phyloP scores from a whole-genome alignment of 805 yeast genomes.

The Wickerhamomyces pijperi region DNA sequence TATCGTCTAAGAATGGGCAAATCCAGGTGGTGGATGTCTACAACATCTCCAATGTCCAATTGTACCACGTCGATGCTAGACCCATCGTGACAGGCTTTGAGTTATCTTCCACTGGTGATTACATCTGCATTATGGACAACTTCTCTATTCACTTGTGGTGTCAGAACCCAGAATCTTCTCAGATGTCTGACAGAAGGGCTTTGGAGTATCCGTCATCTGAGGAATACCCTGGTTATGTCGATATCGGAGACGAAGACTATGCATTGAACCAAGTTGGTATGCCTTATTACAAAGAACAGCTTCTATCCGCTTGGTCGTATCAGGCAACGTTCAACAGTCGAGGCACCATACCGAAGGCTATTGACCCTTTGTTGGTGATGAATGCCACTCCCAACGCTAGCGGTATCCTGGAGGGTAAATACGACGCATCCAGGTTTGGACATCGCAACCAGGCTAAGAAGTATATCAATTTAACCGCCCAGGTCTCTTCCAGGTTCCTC shows the following conservation, averaged over 20 bases:
- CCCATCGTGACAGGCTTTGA: conserved; percentile 21
- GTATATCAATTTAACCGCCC: conserved; percentile 28
- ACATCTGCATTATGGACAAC: conserved; percentile 55
- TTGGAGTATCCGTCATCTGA: conserved; percentile 44
- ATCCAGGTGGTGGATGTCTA: conserved; percentile 76
- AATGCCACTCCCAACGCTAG: conserved; percentile 26
- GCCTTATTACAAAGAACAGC: conserved; percentile 72
- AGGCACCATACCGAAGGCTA: conserved; percentile 47
- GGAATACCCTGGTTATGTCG: conserved; percentile 17
- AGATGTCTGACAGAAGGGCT: conserved; percentile 31
- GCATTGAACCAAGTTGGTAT: conserved; percentile 72
- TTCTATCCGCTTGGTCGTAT: conserved; percentile 74
- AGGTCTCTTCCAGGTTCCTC: conserved; percentile 35
- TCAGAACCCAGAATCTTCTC: conserved; percentile 30
- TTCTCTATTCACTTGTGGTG: conserved; percentile 51
- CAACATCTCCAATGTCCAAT: conserved; percentile 56
- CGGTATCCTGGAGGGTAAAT: conserved; percentile 31
- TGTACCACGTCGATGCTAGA: conserved; percentile 56
- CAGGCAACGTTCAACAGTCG: conserved; percentile 47
- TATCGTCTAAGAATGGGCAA: conserved; percentile 71
- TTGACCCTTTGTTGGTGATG: conserved; percentile 26
- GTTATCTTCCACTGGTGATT: conserved; percentile 57
- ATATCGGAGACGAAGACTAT: conserved; percentile 30
- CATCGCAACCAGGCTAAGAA: conserved; percentile 37
- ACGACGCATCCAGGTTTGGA: conserved; percentile 48